Evolutionary conservation across 2,329 filamentous ascomycete genomes (phyloP), one percentile per base, ranked within the genome.

Genomic region (Penicillium capsulatum): DNA sequence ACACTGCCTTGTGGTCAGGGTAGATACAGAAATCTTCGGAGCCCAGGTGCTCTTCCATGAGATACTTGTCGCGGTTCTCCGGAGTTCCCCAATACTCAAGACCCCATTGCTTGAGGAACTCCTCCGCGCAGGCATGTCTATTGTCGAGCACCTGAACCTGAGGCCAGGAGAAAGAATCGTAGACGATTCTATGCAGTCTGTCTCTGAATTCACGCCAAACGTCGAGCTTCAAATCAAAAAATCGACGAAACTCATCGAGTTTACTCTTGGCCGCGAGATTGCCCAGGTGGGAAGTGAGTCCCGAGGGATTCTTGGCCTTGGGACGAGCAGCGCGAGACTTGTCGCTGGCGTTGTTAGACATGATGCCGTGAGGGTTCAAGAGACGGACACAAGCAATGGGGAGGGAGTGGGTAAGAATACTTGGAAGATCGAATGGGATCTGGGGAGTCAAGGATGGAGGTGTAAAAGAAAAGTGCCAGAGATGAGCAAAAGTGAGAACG

Each of bases 141-240:
- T 19, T 15, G 22, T 14, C 11, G 14, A 13, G n/a, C 3, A 3
- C 26, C n/a, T 17, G 34, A 9, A 28, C 3, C 2, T 28, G 7
- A 13, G 7, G 7, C 34, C 34, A 36, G 6, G 34, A 28, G 11
- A 26, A 28, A n/a, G 1, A 2, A 1, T 17, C 4, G 2, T 9
- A 5, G 4, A 36, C 24, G 3, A 27, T 9, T 3, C 11, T 11
- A 3, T 17, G n/a, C 24, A 36, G 8, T 2, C 4, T 13, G 7
- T 29, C 14, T 14, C 22, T 5, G 9, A 36, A 36, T 5, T 2
- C 8, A 4, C 17, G 11, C 34, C 34, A 36, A 14, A n/a, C 9
- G 6, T 36, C 34, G n/a, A 11, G 9, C 14, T 36, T 36, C n/a
- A 36, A 17, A 16, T 29, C 34, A 10, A 36, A 36, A 13, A 36